Base-by-base conservation (phyloP, 108 stramenopile genomes). In the Nannochloropsis oceanica region DNA sequence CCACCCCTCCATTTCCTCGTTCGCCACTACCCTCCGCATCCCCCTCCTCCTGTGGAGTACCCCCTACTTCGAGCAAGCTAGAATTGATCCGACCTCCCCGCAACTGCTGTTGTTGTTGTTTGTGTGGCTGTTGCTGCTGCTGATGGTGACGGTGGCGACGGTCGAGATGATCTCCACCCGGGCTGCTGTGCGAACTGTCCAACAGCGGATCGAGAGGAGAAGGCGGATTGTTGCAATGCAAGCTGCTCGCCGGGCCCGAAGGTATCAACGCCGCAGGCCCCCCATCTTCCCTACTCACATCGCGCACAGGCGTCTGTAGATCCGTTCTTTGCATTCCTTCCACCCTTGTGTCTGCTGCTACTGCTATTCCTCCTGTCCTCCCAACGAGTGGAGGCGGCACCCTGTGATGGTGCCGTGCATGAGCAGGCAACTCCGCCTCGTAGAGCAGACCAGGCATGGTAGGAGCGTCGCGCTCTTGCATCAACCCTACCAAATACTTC, bases 371-470 rank as follows among this genome's bases (percentile, higher is more conserved):
- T 18, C 2, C n/a, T 73, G 0, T 10, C 22, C 94, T 93, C 80
- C 87, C 93, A 13, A 94, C 95, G 43, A 94, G 86, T 13, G 94
- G 93, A 24, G 94, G 83, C 26, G 94, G 93, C 20, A 95, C 13
- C 43, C 25, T 13, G 13, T 12, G 80, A 24, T n/a, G 25, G 14
- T n/a, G 84, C 22, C 20, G 11, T 44, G 43, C 43, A 20, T 22
- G 26, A 14, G 85, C 26, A 43, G 89, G 86, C 22, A 90, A 86
- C 82, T 89, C 86, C 18, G 89, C 97, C 88, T 99, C 98, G 91
- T 97, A 99, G 82, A 99, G 91, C 80, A 99, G 84, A 13, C 98
- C 97, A n/a, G 98, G 97, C 89, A 99, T 93, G 34, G 34, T 34
- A 25, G 95, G 96, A 13, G 95, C 94, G 86, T 95, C 94, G 43